Conservation (phyloP, 2,329 filamentous ascomycete genomes). For the Zymoseptoria tritici region DNA sequence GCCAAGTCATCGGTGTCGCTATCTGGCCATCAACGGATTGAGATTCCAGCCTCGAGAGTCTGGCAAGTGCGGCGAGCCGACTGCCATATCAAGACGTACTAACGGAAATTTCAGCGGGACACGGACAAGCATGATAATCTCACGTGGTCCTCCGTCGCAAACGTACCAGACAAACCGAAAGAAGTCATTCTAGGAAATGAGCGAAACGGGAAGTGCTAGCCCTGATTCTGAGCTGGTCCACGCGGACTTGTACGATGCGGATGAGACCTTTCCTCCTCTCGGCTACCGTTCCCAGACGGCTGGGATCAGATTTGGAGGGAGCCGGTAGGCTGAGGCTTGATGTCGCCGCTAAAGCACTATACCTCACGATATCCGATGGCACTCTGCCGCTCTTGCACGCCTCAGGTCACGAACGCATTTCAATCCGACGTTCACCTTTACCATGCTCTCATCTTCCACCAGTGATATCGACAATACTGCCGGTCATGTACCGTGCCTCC, state of each 20-base stretch:
- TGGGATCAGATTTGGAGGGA: no score
- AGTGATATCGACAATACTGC: constrained; percentile 42
- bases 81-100: constrained; percentile 1
- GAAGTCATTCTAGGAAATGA: constrained; percentile 23
- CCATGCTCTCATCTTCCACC: constrained; percentile 28
- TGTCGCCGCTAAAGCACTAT: no score
- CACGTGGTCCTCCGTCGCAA: constrained; percentile 31
- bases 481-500: constrained; percentile 41
- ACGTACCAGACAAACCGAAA: constrained; percentile 32
- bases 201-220: no score
- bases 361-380: no score
- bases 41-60: constrained; percentile 32
- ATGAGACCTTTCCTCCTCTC: no score
- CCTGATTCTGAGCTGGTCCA: no score
- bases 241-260: no score
- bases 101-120: constrained; percentile 20
- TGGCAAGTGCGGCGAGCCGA: constrained; percentile 17
- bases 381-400: neutral
- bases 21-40: constrained; percentile 32
- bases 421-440: neutral
- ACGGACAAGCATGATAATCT: constrained; percentile 32
- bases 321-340: no score
- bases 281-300: no score
- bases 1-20: constrained; percentile 19
- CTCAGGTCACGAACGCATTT: neutral